Base-by-base conservation (phyloP, 441 rosid species). In the Erysimum cheiri region DNA sequence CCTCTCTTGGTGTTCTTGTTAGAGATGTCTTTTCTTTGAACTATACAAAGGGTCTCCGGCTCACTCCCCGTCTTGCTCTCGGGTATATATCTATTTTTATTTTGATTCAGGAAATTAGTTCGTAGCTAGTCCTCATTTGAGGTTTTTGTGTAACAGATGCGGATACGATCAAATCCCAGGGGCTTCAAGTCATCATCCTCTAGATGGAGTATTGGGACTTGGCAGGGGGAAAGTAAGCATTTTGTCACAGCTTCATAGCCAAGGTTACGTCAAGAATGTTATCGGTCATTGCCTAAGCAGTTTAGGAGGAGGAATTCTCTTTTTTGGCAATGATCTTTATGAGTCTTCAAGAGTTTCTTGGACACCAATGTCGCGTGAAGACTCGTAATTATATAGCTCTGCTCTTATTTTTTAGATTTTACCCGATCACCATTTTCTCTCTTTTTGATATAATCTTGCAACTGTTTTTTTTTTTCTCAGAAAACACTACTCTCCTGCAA, bases 151-250 rank as follows among this genome's bases (percentile, higher is more conserved):
- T 37, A 67, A 52, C 84, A 95, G 96, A 58, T 90, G 99, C 4
- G 99, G 99, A 66, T 92, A 95, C 41, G 91, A 90, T 85, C 97
- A 90, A 68, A 22, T 76, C 71, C 86, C 92, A 13, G 90, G 94
- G 26, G 66, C 81, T 14, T 84, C 88, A 2, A 44, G 72, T 58
- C n/a, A 90, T 81, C 95, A 90, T 81, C 95, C 91, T 31, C 55
- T 95, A 8, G 99, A 95, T 56, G 99, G 98, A 70, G 89, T 92
- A 43, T 85, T 95, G n/a, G 98, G 99, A 19, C 96, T 95, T 40
- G 97, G 98, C 28, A 89, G 81, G 72, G 99, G 98, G 24, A 84
- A 81, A 72, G 67, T 95, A 36, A 85, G 97, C 86, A 76, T 92
- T 48, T 41, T 87, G 4, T 87, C 96, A 13, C 99, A 92, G 84